Base-by-base conservation (phyloP, 495 filamentous ascomycete genomes). In the Neurospora tetrasperma region DNA sequence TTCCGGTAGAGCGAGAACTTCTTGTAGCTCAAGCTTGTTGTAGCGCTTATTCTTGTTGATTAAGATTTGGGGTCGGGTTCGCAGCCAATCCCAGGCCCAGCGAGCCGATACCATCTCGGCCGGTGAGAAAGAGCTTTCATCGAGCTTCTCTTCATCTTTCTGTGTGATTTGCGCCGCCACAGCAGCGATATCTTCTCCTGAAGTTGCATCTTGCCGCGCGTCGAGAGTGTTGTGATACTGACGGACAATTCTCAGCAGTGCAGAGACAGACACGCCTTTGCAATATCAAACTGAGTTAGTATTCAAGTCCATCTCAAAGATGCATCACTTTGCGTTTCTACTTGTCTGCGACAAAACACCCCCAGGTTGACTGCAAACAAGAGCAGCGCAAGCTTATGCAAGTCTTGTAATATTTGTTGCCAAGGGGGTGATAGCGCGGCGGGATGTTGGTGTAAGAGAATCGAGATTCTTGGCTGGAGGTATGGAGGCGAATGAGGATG, bases 61-160 rank as follows among this genome's bases (percentile, higher is more conserved):
- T 12, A 80, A 82, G 23, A 86, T 83, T 20, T 86, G 83, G 0
- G 80, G 71, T 43, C 81, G 80, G 31, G 75, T 76, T 23, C 81
- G 80, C 42, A 85, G 69, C 84, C 84, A 86, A 71, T 76, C 75
- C 85, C 85, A 86, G 14, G 83, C 80, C 73, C 82, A 85, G 59
- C 80, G 79, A 14, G 77, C 79, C 16, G 82, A 78, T 16, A 71
- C 76, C 75, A 83, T 71, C 68, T 83, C 80, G 27, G 77, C 75
- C 5, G 78, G 74, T 0, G 76, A 73, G 27, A 77, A 71, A 7
- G 71, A 69, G 9, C 42, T 70, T 69, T 77, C 78, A 66, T 66
- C 54, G 23, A 80, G 43, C 43, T 74, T 70, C 43, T 71, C 48
- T n/a, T 70, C 77, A 70, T 73, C 54, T 43, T 71, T 70, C 16